Conservation (phyloP, 2,329 filamentous ascomycete genomes). For the Pleomassaria siparia region DNA sequence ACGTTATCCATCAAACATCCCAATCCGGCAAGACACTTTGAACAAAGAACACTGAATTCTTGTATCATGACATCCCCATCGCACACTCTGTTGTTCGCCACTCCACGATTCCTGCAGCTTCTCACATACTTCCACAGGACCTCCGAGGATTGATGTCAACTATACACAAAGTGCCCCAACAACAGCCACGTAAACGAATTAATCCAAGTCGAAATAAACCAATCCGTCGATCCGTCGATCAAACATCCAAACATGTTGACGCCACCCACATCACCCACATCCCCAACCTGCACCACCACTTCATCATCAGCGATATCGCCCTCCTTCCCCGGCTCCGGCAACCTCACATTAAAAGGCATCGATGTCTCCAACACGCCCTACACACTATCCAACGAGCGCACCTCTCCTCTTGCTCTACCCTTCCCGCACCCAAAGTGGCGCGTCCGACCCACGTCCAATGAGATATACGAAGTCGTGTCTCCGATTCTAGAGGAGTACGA, state of each 20-base stretch:
- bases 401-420: constrained; percentile 8
- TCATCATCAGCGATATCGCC: constrained; percentile 1
- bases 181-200: too few relatives aligned
- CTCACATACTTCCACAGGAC: too few relatives aligned
- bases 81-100: background rate
- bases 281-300: background rate
- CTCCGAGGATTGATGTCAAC: too few relatives aligned
- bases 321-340: too few relatives aligned
- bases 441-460: background rate
- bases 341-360: constrained; percentile 5
- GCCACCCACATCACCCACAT: background rate
- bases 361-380: constrained; percentile 9
- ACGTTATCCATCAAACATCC: background rate
- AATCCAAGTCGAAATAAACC: too few relatives aligned
- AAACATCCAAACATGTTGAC: background rate
- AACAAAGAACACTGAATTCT: background rate
- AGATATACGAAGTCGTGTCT: constrained; percentile 8
- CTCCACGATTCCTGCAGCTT: background rate
- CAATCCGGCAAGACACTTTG: background rate
- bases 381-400: constrained; percentile 16
- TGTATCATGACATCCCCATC: background rate
- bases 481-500: constrained; percentile 17
- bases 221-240: background rate
- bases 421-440: constrained; percentile 20
- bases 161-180: too few relatives aligned